phyloP scores from a whole-genome alignment of 1,284 basidiomycete species.

The Leccinum insolens region DNA sequence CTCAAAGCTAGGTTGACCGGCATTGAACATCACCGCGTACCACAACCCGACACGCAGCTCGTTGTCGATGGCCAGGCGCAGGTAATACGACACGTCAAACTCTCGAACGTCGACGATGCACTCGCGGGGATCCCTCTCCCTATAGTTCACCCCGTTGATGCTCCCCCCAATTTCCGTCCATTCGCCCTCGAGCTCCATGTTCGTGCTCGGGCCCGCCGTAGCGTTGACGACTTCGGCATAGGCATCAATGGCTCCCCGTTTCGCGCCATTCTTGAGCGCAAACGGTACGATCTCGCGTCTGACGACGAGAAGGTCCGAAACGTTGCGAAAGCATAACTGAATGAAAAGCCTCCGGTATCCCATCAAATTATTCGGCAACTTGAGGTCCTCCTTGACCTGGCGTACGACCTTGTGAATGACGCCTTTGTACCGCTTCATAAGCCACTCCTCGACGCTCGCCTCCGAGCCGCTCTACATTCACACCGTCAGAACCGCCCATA shows the following conservation, averaged over 20 bases:
- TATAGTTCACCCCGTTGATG: conserved; percentile 42
- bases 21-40: conserved; percentile 88
- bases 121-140: conserved; percentile 83
- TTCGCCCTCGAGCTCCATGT: conserved; percentile 71
- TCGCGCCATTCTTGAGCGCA: conserved; percentile 89
- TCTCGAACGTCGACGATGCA: conserved; percentile 95
- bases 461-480: conserved; percentile 77
- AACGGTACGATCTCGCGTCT: conserved; percentile 90
- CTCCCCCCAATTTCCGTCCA: conserved; percentile 57
- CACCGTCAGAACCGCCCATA: conserved; percentile 2
- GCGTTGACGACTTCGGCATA: conserved; percentile 97
- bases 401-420: conserved; percentile 78
- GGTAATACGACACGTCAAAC: conserved; percentile 97
- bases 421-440: conserved; percentile 93
- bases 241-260: conserved; percentile 94
- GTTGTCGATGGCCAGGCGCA: conserved; percentile 98
- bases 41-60: conserved; percentile 97
- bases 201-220: conserved; percentile 54
- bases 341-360: conserved; percentile 89
- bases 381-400: conserved; percentile 91
- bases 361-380: conserved; percentile 95
- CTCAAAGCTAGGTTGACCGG: conserved; percentile 79
- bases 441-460: conserved; percentile 93
- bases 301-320: conserved; percentile 88
- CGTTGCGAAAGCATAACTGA: conserved; percentile 90